These are phyloP conservation scores for Helotiales sp. DNA, from an alignment of 2,329 filamentous ascomycete species.

Conservation along the genomic window DNA sequence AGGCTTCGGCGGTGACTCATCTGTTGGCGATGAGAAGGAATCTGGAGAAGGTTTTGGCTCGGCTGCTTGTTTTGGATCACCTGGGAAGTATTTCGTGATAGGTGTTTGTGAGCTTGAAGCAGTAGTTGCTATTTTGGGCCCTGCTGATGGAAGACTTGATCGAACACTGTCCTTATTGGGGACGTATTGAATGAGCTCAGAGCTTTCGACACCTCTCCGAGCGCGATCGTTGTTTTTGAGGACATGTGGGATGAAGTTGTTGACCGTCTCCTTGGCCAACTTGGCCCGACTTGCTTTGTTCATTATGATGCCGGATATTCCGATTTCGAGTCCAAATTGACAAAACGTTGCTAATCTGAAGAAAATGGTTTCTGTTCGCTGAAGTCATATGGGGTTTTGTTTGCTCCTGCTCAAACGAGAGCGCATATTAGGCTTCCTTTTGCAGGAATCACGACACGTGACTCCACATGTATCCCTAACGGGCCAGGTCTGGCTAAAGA, in stretches of 20 bases:
- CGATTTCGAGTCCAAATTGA: too few relatives aligned
- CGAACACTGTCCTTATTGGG: conserved; percentile 1
- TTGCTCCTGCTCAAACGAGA: too few relatives aligned
- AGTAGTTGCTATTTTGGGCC: neutral
- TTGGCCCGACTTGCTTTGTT: conserved; percentile 23
- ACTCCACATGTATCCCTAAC: too few relatives aligned
- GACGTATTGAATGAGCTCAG: conserved; percentile 21
- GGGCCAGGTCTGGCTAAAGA: too few relatives aligned
- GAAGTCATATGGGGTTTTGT: too few relatives aligned
- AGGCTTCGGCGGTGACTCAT: conserved; percentile 11
- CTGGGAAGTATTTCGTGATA: neutral
- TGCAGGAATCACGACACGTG: too few relatives aligned
- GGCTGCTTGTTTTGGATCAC: neutral
- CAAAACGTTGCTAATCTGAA: too few relatives aligned
- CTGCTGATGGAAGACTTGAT: neutral
- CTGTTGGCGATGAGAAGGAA: neutral
- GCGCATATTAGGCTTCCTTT: too few relatives aligned
- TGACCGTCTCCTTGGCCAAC: conserved; percentile 27
- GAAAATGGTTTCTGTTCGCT: too few relatives aligned
- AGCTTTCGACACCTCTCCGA: conserved; percentile 12
- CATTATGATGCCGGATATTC: too few relatives aligned
- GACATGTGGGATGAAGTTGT: conserved; percentile 23
- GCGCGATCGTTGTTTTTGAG: conserved; percentile 19
- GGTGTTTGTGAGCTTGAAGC: neutral
- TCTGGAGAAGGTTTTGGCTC: neutral